phyloP scores from a whole-genome alignment of 2,329 filamentous ascomycete species.

The Botryotinia narcissicola region DNA sequence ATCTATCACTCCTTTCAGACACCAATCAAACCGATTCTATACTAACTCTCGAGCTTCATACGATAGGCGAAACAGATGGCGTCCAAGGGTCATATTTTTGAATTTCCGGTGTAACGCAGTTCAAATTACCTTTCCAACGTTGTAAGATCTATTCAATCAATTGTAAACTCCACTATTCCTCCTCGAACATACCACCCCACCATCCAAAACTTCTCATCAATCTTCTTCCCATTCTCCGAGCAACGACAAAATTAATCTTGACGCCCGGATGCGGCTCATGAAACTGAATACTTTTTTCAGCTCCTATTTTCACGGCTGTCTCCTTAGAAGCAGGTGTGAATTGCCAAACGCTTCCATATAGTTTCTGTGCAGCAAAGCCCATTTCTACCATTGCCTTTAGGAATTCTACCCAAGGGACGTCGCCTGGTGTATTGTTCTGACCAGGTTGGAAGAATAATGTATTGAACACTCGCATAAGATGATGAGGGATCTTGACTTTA shows the following conservation, averaged over 20 bases:
- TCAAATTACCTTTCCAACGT: neutral
- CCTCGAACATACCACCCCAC: neutral
- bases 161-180: neutral
- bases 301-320: neutral
- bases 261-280: neutral
- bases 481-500: neutral
- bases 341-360: neutral
- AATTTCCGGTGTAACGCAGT: neutral
- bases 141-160: neutral
- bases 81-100: neutral
- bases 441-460: neutral
- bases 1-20: too few relatives aligned
- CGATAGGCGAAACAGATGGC: neutral
- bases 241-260: neutral
- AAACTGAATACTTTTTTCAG: neutral
- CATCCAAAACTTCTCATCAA: neutral
- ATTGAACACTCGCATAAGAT: neutral
- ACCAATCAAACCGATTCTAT: neutral
- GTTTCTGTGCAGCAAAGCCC: neutral
- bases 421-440: neutral
- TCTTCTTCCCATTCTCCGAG: neutral
- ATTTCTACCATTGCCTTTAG: neutral
- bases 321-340: neutral
- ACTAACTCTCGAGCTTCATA: fast-evolving
- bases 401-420: neutral